Evolutionary conservation across 1,284 basidiomycete genomes (phyloP), one percentile per base, ranked within the genome.

Genomic region (Sporisorium exsertum): DNA sequence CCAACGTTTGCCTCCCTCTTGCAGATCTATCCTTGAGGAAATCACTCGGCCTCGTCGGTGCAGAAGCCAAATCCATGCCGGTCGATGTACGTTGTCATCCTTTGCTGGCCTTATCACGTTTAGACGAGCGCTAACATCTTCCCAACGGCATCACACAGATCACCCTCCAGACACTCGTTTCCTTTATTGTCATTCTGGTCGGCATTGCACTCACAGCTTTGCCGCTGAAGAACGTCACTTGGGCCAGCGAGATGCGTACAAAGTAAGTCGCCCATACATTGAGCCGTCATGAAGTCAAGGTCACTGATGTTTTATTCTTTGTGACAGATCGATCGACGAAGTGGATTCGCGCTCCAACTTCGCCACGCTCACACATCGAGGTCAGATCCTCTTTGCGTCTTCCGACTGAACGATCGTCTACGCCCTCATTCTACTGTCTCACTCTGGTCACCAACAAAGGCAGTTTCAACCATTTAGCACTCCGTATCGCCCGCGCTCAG

Each of bases 191-290:
- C 8, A 92, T 92, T 16, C 90, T 90, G 7, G 67, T 93, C 4
- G 93, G 92, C 12, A 91, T 92, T 33, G 89, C 90, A 12, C 79
- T 92, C 60, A 91, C 89, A 72, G 88, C 91, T n/a, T 89, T 91
- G 3, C 86, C 89, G 35, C 86, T 94, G 46, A 92, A 91, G 77
- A 92, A 93, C 79, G 92, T 93, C 69, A 91, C 91, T 35, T 94
- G 93, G 93, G 89, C 92, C n/a, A 93, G 92, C 81, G 93, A 94
- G 86, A 94, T 94, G 93, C 90, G 89, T 80, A 91, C 90, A 84
- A 89, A 91, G 93, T 93, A 79, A 42, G 84, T 64, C 18, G 29
- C 35, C 15, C 5, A n/a, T 10, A 2, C 13, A 2, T 3, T 16
- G 4, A 49, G 26, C 16, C 22, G 0, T 20, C 3, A 12, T 18